A percentile compares a stretch with the other conserved stretches of the same genome.
phyloP scores from a whole-genome alignment of 2,329 filamentous ascomycete species.

The Exserohilum turcica region DNA sequence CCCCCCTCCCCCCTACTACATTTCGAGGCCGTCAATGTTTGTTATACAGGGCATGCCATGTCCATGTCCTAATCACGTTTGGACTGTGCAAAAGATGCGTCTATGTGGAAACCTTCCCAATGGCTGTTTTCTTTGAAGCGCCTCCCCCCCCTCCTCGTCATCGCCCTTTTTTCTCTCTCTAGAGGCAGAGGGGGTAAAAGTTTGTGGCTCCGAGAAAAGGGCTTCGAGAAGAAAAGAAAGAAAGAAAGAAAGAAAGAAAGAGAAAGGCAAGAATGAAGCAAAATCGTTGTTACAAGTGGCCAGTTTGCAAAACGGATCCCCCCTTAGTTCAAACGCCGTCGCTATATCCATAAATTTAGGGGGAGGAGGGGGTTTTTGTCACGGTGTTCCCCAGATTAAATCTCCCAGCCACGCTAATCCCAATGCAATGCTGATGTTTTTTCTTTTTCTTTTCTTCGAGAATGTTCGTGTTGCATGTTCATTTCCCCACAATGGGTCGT shows the following conservation, averaged over 20 bases:
- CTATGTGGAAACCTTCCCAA: not conserved
- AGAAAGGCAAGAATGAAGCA: not conserved
- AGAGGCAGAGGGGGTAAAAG: no score
- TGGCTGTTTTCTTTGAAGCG: not conserved
- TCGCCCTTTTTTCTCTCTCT: no score
- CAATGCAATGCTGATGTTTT: constrained; percentile 23
- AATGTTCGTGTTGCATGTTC: constrained; percentile 1
- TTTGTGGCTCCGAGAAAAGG: no score
- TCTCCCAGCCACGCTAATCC: constrained; percentile 13
- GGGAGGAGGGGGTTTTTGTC: not conserved
- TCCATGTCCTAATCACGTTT: not conserved
- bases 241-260: no score
- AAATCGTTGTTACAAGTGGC: not conserved
- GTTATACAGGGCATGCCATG: not conserved
- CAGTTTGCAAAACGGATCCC: constrained; percentile 6
- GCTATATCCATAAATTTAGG: constrained; percentile 16
- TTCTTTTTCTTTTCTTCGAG: constrained; percentile 2
- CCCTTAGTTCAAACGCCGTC: constrained; percentile 22
- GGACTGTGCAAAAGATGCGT: not conserved
- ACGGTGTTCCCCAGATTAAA: constrained; percentile 5
- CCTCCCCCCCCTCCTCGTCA: not conserved
- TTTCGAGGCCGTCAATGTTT: not conserved
- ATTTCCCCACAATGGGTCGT: not conserved
- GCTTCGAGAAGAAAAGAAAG: no score
- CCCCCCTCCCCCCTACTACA: no score